Conservation (phyloP, 495 filamentous ascomycete genomes). For the Hypoxylon cercidicola region DNA sequence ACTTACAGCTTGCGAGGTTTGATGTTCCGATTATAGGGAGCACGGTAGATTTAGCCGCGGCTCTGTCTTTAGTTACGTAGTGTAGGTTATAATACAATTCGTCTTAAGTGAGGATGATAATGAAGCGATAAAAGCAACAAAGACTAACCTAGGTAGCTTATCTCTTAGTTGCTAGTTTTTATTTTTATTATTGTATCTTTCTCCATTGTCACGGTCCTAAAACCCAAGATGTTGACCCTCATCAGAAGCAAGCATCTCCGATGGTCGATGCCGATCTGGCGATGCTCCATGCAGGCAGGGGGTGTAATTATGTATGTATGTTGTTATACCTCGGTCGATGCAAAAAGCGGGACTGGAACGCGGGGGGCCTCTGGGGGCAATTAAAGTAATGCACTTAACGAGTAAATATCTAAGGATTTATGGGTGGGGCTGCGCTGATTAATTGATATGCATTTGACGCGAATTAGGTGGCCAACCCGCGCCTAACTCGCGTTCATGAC, state of each 20-base stretch:
- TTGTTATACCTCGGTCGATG: conserved; percentile 30
- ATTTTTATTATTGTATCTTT: no score
- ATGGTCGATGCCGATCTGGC: conserved; percentile 27
- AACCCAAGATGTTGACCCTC: no score
- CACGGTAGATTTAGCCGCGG: background rate
- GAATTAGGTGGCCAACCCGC: conserved; percentile 10
- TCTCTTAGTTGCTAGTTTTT: no score
- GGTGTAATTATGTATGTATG: conserved; percentile 1
- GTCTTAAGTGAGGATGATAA: background rate
- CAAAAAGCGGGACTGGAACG: conserved; percentile 8
- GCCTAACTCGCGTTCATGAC: conserved; percentile 23
- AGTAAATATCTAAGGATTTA: conserved; percentile 1
- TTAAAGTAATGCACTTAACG: conserved; percentile 27
- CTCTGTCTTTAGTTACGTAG: background rate
- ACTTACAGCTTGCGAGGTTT: no score
- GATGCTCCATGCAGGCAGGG: conserved; percentile 15
- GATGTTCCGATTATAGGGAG: background rate
- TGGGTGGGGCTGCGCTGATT: conserved; percentile 4
- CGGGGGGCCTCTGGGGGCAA: conserved; percentile 6
- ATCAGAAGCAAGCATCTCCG: background rate
- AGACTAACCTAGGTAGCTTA: no score
- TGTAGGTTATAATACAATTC: background rate
- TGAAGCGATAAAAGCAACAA: no score
- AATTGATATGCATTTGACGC: conserved; percentile 49
- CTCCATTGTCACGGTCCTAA: no score